Conservation (phyloP, 768 basidiomycete genomes). For the Boletus rufocinnamomeus region DNA sequence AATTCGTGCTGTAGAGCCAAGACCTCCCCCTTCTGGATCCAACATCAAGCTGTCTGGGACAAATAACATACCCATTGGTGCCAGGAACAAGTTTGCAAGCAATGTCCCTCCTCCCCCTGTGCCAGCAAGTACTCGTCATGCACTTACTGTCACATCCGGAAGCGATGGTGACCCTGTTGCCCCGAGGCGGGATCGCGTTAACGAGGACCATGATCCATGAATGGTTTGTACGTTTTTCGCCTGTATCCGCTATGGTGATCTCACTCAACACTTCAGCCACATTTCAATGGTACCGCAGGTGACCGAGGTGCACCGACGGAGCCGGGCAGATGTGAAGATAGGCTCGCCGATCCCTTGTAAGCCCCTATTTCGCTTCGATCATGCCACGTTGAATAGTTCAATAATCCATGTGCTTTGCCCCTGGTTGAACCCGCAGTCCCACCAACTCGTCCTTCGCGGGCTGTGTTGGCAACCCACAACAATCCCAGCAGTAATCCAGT, state of each 20-base stretch:
- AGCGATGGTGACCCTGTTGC: slow-evolving; percentile 25
- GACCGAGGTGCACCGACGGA: slow-evolving; percentile 10
- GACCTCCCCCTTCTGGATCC: slow-evolving; percentile 17
- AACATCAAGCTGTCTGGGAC: slow-evolving; percentile 34
- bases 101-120: slow-evolving; percentile 2
- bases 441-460: slow-evolving; percentile 19
- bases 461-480: slow-evolving; percentile 21
- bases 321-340: slow-evolving; percentile 15
- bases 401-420: slow-evolving; percentile 5
- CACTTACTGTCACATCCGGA: slow-evolving; percentile 7
- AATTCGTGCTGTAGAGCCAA: slow-evolving; percentile 15
- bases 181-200: slow-evolving; percentile 18
- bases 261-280: slow-evolving; percentile 23
- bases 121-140: slow-evolving; percentile 4
- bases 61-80: slow-evolving; percentile 36
- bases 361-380: not conserved
- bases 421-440: slow-evolving; percentile 9
- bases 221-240: slow-evolving; percentile 22
- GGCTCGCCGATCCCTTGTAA: slow-evolving; percentile 22
- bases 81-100: slow-evolving; percentile 25
- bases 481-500: slow-evolving; percentile 35
- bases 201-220: slow-evolving; percentile 28
- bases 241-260: not conserved
- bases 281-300: slow-evolving; percentile 7
- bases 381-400: slow-evolving; percentile 9